These are phyloP conservation scores for Lactarius deliciosus DNA, from an alignment of 768 basidiomycete species.

Conservation along the genomic window DNA sequence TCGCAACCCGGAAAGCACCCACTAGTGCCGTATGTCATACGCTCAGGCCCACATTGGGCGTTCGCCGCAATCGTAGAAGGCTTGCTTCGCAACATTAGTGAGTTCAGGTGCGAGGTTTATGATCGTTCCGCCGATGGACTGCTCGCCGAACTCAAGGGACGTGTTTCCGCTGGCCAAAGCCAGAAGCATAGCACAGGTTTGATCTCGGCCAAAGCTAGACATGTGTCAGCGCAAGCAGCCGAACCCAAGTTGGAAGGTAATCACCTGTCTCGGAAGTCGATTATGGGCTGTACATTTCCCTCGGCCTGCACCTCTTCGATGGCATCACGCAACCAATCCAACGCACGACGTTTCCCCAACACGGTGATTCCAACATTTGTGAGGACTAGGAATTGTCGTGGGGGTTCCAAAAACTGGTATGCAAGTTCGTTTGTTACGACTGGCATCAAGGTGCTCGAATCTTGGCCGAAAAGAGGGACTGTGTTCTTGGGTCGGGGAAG, in stretches of 20 bases:
- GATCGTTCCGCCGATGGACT: constrained; percentile 46
- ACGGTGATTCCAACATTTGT: constrained; percentile 85
- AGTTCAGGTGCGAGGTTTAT: constrained; percentile 59
- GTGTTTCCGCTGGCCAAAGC: constrained; percentile 84
- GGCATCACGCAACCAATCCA: constrained; percentile 81
- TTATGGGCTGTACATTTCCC: constrained; percentile 72
- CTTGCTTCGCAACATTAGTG: constrained; percentile 73
- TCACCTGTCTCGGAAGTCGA: constrained; percentile 76
- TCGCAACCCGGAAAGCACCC: constrained; percentile 27
- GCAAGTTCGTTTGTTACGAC: constrained; percentile 76
- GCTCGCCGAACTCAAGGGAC: constrained; percentile 63
- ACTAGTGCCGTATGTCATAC: constrained; percentile 77
- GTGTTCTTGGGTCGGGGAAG: constrained; percentile 41
- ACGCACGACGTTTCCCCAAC: constrained; percentile 73
- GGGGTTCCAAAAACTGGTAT: constrained; percentile 70
- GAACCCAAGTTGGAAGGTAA: constrained; percentile 2
- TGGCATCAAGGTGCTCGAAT: constrained; percentile 45
- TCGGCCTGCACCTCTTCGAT: constrained; percentile 81
- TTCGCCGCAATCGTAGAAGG: constrained; percentile 84
- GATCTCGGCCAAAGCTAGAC: constrained; percentile 82
- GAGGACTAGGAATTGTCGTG: constrained; percentile 82
- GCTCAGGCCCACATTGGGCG: constrained; percentile 80
- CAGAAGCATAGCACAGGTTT: constrained; percentile 89
- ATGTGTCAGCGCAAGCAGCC: constrained; percentile 22
- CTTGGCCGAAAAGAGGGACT: constrained; percentile 37